Evolutionary conservation across 768 basidiomycete species (phyloP).

Genomic region (Termitomyces titanicus): DNA sequence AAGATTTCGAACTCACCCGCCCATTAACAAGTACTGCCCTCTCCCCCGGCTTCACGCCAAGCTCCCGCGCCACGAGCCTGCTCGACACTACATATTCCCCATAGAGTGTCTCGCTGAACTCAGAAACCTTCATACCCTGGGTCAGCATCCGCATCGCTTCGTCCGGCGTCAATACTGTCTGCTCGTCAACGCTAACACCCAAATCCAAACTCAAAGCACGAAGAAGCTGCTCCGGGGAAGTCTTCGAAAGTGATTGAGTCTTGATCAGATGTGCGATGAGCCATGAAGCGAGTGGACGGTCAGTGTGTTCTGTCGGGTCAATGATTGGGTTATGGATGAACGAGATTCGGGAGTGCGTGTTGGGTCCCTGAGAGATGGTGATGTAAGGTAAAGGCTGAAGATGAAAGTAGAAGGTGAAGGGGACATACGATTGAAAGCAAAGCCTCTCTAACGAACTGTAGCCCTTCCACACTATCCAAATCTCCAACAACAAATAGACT

Average conservation of each 20-base stretch:
- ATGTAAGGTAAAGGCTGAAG: neutral
- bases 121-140: conserved; percentile 28
- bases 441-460: conserved; percentile 59
- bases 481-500: conserved; percentile 73
- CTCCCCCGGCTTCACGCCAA: conserved; percentile 59
- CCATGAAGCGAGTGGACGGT: conserved; percentile 33
- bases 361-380: conserved; percentile 31
- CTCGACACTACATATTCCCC: conserved; percentile 40
- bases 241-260: conserved; percentile 34
- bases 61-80: conserved; percentile 45
- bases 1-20: neutral
- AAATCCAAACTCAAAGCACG: conserved; percentile 35
- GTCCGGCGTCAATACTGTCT: conserved; percentile 34
- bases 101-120: conserved; percentile 33
- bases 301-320: conserved; percentile 11
- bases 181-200: conserved; percentile 20
- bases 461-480: conserved; percentile 61
- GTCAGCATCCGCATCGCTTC: conserved; percentile 29
- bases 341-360: conserved; percentile 54
- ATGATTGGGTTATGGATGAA: conserved; percentile 71
- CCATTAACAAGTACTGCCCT: conserved; percentile 30
- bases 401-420: conserved; percentile 3
- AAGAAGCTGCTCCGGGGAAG: conserved; percentile 36
- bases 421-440: conserved; percentile 58
- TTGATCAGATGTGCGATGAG: conserved; percentile 48